Evolutionary conservation across 2,329 filamentous ascomycete species (phyloP), one percentile per base, ranked within the genome.

Genomic region (Macrophomina tecta): DNA sequence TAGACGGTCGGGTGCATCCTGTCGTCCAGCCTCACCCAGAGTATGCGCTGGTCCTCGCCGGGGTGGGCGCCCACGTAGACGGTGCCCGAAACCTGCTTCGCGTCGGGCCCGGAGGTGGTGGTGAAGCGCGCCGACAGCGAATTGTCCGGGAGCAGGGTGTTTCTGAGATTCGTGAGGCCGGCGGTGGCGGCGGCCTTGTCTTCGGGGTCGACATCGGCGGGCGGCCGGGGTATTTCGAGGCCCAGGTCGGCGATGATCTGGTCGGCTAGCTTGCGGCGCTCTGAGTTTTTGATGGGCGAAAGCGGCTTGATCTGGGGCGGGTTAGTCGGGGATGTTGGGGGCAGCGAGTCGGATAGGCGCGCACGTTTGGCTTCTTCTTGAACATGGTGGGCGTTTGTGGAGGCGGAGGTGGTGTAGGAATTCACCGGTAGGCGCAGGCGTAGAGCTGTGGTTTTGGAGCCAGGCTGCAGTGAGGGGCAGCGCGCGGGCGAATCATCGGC

Each of bases 21-120:
- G 69, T 88, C 86, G 64, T 86, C 86, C 30, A 87, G 77, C 75
- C 86, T 86, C 68, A 89, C 86, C 89, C 89, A 91, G 40, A 91
- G 75, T 67, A 90, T 82, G 32, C 89, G 80, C 70, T 86, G 83
- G 62, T 90, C 87, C 62, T 83, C 81, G 7, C 82, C 79, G 70
- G 76, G 74, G 68, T 89, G 84, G 51, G 82, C 80, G 36, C 89
- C 89, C 2, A 89, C 85, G 72, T 90, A 91, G 2, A 91, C 79
- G 0, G 87, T 89, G 8, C 89, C 89, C 7, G 85, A 85, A 1
- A 90, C 85, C 64, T 86, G 81, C 63, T 84, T 85, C 30, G 89
- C 77, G 52, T 90, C 83, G 0, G 88, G 87, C 0, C 89, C 89
- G 23, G 84, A 81, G 0, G 88, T 90, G 0, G 89, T 90, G 5